These are phyloP conservation scores for Alternaria ethzedia DNA, from an alignment of 2,329 filamentous ascomycete genomes.

Conservation along the genomic window DNA sequence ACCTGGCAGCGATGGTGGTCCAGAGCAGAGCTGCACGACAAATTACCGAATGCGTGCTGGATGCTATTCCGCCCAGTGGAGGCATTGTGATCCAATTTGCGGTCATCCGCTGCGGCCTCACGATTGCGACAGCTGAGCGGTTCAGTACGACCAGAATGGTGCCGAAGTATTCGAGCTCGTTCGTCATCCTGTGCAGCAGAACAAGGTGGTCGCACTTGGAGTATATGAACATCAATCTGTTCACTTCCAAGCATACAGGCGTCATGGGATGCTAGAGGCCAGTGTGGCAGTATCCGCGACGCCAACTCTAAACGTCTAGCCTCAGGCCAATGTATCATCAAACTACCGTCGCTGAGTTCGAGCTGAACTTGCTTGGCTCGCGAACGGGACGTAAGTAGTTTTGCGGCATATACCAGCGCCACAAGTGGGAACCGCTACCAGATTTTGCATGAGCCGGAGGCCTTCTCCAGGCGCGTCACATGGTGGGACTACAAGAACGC, in stretches of 20 bases:
- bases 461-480: conserved; percentile 43
- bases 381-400: conserved; percentile 40
- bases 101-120: background rate
- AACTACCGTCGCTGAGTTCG: conserved; percentile 30
- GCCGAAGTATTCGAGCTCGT: background rate
- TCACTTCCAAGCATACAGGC: background rate
- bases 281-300: conserved; percentile 10
- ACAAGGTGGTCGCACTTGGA: background rate
- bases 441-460: conserved; percentile 37
- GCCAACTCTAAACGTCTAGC: conserved; percentile 20
- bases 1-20: conserved; percentile 24
- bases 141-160: conserved; percentile 2
- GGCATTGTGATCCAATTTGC: conserved; percentile 4
- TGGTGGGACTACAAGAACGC: conserved; percentile 40
- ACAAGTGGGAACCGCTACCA: conserved; percentile 44
- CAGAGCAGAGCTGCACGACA: conserved; percentile 22
- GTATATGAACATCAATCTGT: background rate
- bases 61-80: conserved; percentile 6
- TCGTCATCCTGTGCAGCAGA: background rate
- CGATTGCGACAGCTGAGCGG: background rate
- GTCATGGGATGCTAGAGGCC: conserved; percentile 3
- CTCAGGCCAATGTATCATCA: conserved; percentile 25
- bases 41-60: conserved; percentile 7
- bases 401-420: conserved; percentile 42
- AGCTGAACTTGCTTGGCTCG: conserved; percentile 35